Evolutionary conservation across 2,329 filamentous ascomycete genomes (phyloP).

Genomic region (Pseudogymnoascus sp.): DNA sequence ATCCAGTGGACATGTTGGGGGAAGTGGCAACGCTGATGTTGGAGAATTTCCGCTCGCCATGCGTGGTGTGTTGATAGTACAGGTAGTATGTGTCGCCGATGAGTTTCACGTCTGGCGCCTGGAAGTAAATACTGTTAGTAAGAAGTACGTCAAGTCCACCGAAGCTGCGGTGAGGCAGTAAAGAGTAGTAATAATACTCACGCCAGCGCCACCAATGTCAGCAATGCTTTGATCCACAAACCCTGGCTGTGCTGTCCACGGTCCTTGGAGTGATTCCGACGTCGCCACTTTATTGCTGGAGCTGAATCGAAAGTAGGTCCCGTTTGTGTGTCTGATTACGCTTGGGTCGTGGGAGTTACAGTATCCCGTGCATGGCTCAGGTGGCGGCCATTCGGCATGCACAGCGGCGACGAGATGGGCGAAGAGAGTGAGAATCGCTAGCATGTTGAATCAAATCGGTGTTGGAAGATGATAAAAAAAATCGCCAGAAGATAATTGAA

Average conservation of each 20-base stretch:
- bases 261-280: not conserved
- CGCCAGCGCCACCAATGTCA: not conserved
- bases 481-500: not conserved
- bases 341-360: not conserved
- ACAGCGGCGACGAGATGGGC: not conserved
- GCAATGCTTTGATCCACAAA: not conserved
- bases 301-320: not conserved
- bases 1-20: conserved; percentile 40
- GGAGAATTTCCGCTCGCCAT: conserved; percentile 42
- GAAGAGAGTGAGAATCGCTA: not conserved
- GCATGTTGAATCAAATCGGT: not conserved
- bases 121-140: not conserved
- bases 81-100: conserved; percentile 52
- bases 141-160: not conserved
- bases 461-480: not conserved
- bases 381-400: not conserved
- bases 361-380: not conserved
- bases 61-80: conserved; percentile 50
- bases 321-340: not conserved
- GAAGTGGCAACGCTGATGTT: conserved; percentile 42
- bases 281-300: not conserved
- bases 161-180: not conserved
- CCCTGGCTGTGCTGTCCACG: not conserved
- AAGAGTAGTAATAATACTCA: not conserved
- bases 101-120: conserved; percentile 55